Conservation (phyloP, 2,329 filamentous ascomycete species). For the Orbilia blumenaviensis region DNA sequence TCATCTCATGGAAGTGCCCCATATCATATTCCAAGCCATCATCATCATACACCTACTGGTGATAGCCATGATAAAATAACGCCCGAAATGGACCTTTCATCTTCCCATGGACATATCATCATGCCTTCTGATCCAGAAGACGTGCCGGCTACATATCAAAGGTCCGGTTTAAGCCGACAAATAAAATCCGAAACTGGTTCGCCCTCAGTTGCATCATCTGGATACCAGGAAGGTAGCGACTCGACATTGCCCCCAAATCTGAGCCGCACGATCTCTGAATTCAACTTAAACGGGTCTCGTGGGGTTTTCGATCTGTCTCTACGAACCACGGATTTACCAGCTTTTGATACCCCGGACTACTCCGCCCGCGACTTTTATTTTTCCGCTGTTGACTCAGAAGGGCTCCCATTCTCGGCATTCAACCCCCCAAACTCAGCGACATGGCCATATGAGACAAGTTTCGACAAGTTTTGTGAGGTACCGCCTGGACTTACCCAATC, state of each 20-base stretch:
- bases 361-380: slow-evolving; percentile 57
- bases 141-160: slow-evolving; percentile 64
- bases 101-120: slow-evolving; percentile 48
- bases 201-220: slow-evolving; percentile 55
- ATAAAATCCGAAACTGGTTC: slow-evolving; percentile 60
- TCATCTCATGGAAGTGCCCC: slow-evolving; percentile 71
- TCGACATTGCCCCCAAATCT: slow-evolving; percentile 70
- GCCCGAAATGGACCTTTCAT: slow-evolving; percentile 41
- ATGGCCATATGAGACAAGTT: slow-evolving; percentile 66
- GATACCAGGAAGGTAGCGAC: slow-evolving; percentile 59
- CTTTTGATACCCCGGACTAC: slow-evolving; percentile 56
- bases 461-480: slow-evolving; percentile 55
- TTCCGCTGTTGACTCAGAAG: slow-evolving; percentile 57
- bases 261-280: slow-evolving; percentile 62
- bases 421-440: slow-evolving; percentile 67
- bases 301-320: slow-evolving; percentile 64
- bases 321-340: slow-evolving; percentile 58
- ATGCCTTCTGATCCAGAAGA: slow-evolving; percentile 52
- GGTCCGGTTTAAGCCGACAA: slow-evolving; percentile 62
- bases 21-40: slow-evolving; percentile 69
- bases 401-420: slow-evolving; percentile 63
- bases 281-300: slow-evolving; percentile 67
- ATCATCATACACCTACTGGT: slow-evolving; percentile 68
- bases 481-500: slow-evolving; percentile 68
- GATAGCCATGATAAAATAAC: slow-evolving; percentile 63